Evolutionary conservation across 106 monocot genomes (phyloP), one percentile per base, ranked within the genome.

Genomic region (Acanthochlamys bracteata): DNA sequence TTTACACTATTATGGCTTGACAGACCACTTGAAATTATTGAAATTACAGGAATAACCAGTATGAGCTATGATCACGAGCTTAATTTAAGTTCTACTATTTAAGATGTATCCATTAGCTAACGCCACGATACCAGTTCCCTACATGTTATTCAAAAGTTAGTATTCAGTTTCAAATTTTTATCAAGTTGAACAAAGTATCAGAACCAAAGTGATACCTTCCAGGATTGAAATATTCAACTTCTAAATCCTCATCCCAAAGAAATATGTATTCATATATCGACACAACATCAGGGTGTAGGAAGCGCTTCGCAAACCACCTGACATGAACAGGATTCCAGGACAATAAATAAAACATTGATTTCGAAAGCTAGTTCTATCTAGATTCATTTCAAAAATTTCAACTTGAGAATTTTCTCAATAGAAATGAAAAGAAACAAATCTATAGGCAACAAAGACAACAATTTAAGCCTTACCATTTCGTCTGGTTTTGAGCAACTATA

Each of bases 281-380:
- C 41, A 89, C 76, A 47, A 85, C 82, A 79, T 82, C 85, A 11
- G 89, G 89, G 60, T 89, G 78, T 11, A 89, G 74, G 61, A 89
- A 89, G 42, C 89, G 78, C 63, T 89, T 89, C 59, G 82, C 89
- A 79, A 84, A 89, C 89, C 89, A 89, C 89, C 89, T 89, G 72
- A 57, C 16, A 54, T 24, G 25, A 43, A 60, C 45, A 43, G 53
- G 20, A 62, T 21, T 46, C 68, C 24, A 23, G 11, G 13, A 45
- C 43, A 45, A 17, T 24, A 26, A 66, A 11, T 20, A 61, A 52
- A 75, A 42, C 51, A 75, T 47, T 25, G 16, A 42, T 22, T 60
- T 60, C 24, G 68, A n/a, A 9, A 45, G 43, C 43, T 45, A 9
- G 43, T 45, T 45, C 43, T 45, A 45, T n/a, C n/a, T 45, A 45